These are phyloP conservation scores for Elongisporangium prolatum DNA, from an alignment of 352 stramenopile genomes.

Conservation along the genomic window DNA sequence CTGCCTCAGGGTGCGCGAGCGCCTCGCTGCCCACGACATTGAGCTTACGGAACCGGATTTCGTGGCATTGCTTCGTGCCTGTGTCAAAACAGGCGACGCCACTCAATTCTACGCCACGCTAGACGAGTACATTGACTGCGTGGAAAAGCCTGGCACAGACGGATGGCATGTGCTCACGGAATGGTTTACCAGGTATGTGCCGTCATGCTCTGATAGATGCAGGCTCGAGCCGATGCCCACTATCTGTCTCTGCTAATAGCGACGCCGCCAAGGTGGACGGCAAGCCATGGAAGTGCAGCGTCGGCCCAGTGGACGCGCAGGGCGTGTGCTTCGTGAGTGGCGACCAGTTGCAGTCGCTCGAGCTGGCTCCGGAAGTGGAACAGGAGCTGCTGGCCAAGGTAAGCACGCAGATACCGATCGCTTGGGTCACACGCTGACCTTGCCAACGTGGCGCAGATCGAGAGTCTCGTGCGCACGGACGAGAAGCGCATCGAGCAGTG, in stretches of 20 bases:
- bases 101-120: slow-evolving; percentile 56
- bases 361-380: slow-evolving; percentile 41
- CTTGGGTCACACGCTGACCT: background rate
- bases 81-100: slow-evolving; percentile 25
- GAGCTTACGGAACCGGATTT: slow-evolving; percentile 65
- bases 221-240: background rate
- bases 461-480: slow-evolving; percentile 72
- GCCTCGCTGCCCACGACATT: slow-evolving; percentile 35
- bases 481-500: slow-evolving; percentile 71
- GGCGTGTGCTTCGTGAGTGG: slow-evolving; percentile 60
- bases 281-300: slow-evolving; percentile 45
- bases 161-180: slow-evolving; percentile 64
- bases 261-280: slow-evolving; percentile 57
- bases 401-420: background rate
- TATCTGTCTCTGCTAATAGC: slow-evolving; percentile 14
- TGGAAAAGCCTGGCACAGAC: slow-evolving; percentile 36
- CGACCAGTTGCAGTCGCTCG: slow-evolving; percentile 60
- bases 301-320: slow-evolving; percentile 42
- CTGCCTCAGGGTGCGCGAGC: slow-evolving; percentile 47
- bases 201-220: background rate
- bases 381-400: slow-evolving; percentile 64
- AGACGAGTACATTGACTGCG: slow-evolving; percentile 49
- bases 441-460: slow-evolving; percentile 33
- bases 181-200: slow-evolving; percentile 62
- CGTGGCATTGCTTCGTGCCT: slow-evolving; percentile 48